Percentiles rank a stretch among this genome's conserved stretches.
phyloP scores from a whole-genome alignment of 2,329 filamentous ascomycete genomes.

The Diaporthe citrichinensis region DNA sequence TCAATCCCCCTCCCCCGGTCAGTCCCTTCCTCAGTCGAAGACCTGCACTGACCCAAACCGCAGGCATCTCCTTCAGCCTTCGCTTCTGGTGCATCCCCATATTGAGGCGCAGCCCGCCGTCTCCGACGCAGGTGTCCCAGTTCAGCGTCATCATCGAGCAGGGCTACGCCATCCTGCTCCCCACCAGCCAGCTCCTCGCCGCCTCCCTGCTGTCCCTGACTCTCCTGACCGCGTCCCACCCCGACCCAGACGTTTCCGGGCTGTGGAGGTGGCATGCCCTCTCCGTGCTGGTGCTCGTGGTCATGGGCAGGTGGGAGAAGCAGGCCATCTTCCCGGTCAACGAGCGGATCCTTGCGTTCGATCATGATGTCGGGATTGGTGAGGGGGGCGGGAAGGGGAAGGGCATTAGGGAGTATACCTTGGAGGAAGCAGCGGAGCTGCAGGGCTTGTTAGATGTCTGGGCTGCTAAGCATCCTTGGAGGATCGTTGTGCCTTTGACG shows the following conservation, averaged over 20 bases:
- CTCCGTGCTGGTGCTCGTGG: background rate
- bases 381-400: background rate
- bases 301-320: conserved; percentile 5
- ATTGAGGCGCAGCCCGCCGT: background rate
- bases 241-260: background rate
- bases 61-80: conserved; percentile 11
- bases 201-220: background rate
- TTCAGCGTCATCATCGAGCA: conserved; percentile 23
- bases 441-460: conserved; percentile 2
- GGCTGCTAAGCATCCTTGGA: conserved; percentile 24
- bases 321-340: background rate
- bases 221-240: background rate
- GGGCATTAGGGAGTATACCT: background rate
- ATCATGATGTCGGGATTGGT: background rate
- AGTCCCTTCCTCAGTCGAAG: too few relatives aligned
- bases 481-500: conserved; percentile 7
- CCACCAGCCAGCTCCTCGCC: background rate
- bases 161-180: background rate
- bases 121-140: conserved; percentile 4
- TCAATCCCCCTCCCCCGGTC: background rate
- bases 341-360: conserved; percentile 2
- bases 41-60: background rate
- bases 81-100: conserved; percentile 26
- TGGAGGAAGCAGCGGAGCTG: background rate
- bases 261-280: conserved; percentile 10